Evolutionary conservation across 1,284 basidiomycete species (phyloP), one percentile per base, ranked within the genome.

Genomic region (Austroboletus niveus): DNA sequence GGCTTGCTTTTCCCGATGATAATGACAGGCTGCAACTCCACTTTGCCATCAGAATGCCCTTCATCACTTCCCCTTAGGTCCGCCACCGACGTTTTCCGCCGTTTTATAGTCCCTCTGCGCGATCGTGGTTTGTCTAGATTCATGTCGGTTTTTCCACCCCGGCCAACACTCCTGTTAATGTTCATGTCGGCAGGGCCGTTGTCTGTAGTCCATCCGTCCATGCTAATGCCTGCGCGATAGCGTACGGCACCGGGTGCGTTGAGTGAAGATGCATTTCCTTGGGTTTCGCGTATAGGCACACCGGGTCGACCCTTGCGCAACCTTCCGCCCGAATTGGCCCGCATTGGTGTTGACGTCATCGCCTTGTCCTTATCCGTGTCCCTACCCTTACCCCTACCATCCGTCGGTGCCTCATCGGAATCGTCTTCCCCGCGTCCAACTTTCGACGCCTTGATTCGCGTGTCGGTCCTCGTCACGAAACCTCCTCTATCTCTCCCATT

Each of bases 391-490:
- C 22, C 4, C 22, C 22, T 24, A 24, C 17, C 17, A 17, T 24
- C 22, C 22, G 22, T 24, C 22, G 22, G 22, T n/a, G 35, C 5
- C 34, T 7, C 5, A 48, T 45, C 9, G 30, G 43, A 12, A 60
- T 9, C 64, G 2, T 52, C 49, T 9, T 61, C 65, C 1, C 10
- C 53, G 32, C 22, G 22, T 24, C 22, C 5, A 24, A 24, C 22
- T 24, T 24, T 24, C 22, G 6, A 34, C 6, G 32, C 42, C 31
- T 51, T 56, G 42, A 69, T 42, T 40, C 63, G 24, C 3, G 62
- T 54, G 39, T 66, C 64, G 38, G 62, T 68, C 34, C 65, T 39
- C 20, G 67, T 69, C 11, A 66, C 62, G 68, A 24, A 24, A 24
- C 22, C 22, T 24, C 22, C 22, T 17, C 17, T 17, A 24, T 24